phyloP scores from a whole-genome alignment of 2,329 filamentous ascomycete species.

The Scolecobasidium constrictum region DNA sequence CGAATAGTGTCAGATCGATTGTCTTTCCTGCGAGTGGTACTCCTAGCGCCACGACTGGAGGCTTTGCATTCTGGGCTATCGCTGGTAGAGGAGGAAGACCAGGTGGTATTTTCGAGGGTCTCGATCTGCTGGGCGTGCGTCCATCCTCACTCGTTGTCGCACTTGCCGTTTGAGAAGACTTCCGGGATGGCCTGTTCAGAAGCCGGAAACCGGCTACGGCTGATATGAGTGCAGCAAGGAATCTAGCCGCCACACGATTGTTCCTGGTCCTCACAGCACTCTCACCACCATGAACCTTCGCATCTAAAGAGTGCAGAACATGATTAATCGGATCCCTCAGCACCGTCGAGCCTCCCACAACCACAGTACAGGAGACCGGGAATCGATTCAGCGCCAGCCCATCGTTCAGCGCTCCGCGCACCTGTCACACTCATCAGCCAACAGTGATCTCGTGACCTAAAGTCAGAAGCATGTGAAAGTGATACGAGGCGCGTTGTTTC shows the following conservation, averaged over 20 bases:
- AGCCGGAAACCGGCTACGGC: slow-evolving; percentile 39
- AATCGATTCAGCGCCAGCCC: slow-evolving; percentile 36
- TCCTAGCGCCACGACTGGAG: slow-evolving; percentile 1
- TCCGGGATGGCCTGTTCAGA: slow-evolving; percentile 26
- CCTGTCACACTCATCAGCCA: slow-evolving; percentile 16
- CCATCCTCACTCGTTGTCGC: neutral
- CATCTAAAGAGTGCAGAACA: slow-evolving; percentile 2
- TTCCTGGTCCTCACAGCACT: neutral
- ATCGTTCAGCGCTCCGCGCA: slow-evolving; percentile 26
- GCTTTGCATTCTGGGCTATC: slow-evolving; percentile 14
- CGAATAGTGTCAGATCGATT: slow-evolving; percentile 74
- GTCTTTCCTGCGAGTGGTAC: slow-evolving; percentile 54
- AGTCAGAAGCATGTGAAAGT: neutral
- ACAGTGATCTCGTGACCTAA: neutral
- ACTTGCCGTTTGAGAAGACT: neutral
- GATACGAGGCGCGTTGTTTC: neutral
- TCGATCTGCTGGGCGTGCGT: slow-evolving; percentile 7
- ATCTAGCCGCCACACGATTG: slow-evolving; percentile 19
- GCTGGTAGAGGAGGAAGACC: slow-evolving; percentile 6
- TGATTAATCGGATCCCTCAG: slow-evolving; percentile 24
- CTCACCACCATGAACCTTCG: slow-evolving; percentile 7
- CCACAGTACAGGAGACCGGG: slow-evolving; percentile 39
- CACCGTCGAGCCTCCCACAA: slow-evolving; percentile 41
- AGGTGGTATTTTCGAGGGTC: slow-evolving; percentile 6
- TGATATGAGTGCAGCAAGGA: slow-evolving; percentile 35